Evolutionary conservation across 495 filamentous ascomycete genomes (phyloP), one percentile per base, ranked within the genome.

Genomic region (Amorphotheca resinae): DNA sequence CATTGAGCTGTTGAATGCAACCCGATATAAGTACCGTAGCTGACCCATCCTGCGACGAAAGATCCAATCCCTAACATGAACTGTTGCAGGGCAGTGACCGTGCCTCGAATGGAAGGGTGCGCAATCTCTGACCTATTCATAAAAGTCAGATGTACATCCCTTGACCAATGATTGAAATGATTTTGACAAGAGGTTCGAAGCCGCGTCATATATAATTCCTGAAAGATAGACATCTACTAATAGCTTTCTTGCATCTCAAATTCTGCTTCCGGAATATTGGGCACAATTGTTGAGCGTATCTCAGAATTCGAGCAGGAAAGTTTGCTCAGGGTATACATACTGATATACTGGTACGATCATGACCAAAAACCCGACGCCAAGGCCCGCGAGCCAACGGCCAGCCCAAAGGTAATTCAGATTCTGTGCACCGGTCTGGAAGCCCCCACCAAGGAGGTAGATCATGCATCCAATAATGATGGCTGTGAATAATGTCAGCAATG

Each of bases 1-100:
- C 72, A 78, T 56, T 78, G 73, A 20, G 49, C 62, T 14, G 45
- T 50, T 9, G 50, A 39, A 61, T 46, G 33, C 12, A 40, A 28
- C 7, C 56, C 53, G 15, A 45, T 44, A 48, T 50, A 64, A 21
- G 64, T 62, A 1, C 66, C 64, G 41, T 58, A 69, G 28, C 58
- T 48, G 48, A 69, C 58, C 65, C 67, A 59, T 9, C 63, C 62
- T 15, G 66, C 63, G 21, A 64, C 50, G 34, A 70, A 60, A 18
- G 66, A 66, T 6, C 73, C 73, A 42, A 77, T 64, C 14, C 74
- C 74, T 11, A 78, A 41, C 73, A 77, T 77, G 50, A 78, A 76
- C 51, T 78, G 72, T 49, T 76, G 72, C 2, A 77, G 56, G 8
- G 68, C 64, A 3, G 73, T 77, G 28, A 54, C 50, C 18, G 62